Conservation (phyloP, 345 rosid species). For the Salix suchowensis region DNA sequence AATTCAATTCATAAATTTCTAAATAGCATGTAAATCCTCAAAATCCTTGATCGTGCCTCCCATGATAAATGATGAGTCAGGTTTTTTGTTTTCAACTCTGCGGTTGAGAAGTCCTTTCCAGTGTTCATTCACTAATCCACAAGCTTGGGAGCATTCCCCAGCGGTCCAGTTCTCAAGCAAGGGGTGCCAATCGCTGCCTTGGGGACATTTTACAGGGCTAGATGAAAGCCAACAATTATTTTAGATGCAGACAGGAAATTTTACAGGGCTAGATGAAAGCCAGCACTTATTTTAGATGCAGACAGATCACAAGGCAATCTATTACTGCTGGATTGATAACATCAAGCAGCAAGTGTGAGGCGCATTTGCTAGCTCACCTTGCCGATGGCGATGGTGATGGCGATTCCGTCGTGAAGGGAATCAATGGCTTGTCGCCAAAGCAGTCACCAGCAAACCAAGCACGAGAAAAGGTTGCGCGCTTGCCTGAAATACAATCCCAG, state of each 20-base stretch:
- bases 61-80: too few relatives aligned
- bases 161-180: neutral
- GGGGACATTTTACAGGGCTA: neutral
- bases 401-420: neutral
- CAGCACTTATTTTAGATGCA: neutral
- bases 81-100: too few relatives aligned
- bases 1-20: too few relatives aligned
- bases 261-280: neutral
- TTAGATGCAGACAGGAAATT: too few relatives aligned
- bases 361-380: neutral
- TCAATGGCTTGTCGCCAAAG: slow-evolving; percentile 82
- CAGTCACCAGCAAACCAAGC: slow-evolving; percentile 87
- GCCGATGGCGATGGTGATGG: too few relatives aligned
- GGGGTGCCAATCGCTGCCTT: neutral
- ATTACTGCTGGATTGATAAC: neutral
- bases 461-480: slow-evolving; percentile 94
- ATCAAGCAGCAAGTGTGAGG: neutral
- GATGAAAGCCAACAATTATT: neutral
- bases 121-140: too few relatives aligned
- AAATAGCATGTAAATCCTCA: too few relatives aligned
- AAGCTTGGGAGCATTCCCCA: neutral
- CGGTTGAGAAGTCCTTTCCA: too few relatives aligned
- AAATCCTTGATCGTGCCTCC: too few relatives aligned
- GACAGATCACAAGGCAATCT: neutral
- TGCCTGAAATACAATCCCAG: slow-evolving; percentile 46